Evolutionary conservation across 2,329 filamentous ascomycete species (phyloP), one percentile per base, ranked within the genome.

Genomic region (Trichoderma sp.): DNA sequence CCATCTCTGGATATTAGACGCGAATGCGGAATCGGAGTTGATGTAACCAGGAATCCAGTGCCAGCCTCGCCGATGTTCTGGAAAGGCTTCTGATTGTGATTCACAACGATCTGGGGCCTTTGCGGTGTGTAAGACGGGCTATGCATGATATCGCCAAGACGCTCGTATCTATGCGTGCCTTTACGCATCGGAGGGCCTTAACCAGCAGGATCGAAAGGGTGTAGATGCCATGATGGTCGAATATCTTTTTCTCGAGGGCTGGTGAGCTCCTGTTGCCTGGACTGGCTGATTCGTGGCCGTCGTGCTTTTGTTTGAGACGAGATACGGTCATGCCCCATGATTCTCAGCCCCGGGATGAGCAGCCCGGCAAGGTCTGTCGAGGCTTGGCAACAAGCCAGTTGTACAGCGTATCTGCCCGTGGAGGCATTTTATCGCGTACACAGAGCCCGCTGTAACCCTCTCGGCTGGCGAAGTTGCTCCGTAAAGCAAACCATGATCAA

Each of bases 11-110:
- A 34, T 41, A 21, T 7, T 45, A 39, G 24, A 62, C 1, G 21
- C 26, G 47, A 41, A 21, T n/a, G 24, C n/a, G 26, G 28, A 55
- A 52, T 51, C 26, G 26, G 6, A 12, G 41, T 1, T 7, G 48
- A 54, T 63, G 59, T 15, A 54, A 47, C 56, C 7, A 59, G 15
- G 43, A 28, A n/a, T 39, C 43, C 28, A 34, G 21, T 28, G 34
- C 26, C 26, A 19, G 17, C 21, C 55, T 9, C 28, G 21, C 17
- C 26, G 28, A 7, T 26, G 21, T 12, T 17, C 19, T 14, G 7
- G n/a, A 39, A 54, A 7, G 30, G n/a, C n/a, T 24, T 15, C 41
- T 26, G 34, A 19, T 43, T 28, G 34, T 17, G 10, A 26, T 43
- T 26, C 14, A 44, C 41, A 26, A 26, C 7, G 19, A 19, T n/a